Base-by-base conservation (phyloP, 192 early-diverging fungal species). In the Cetraspora pellucida region DNA sequence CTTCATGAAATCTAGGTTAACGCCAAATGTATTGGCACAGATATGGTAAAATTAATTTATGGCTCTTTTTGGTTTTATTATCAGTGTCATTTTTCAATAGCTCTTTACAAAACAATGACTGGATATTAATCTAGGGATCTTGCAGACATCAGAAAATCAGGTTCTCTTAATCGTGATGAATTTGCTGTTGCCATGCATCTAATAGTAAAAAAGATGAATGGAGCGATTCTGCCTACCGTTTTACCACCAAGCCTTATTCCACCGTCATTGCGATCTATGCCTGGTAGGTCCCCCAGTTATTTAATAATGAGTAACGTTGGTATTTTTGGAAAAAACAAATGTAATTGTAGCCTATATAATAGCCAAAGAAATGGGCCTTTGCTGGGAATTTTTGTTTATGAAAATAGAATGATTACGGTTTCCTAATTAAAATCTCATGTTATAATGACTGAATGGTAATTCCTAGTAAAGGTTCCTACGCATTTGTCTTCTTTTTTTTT, bases 181-280 rank as follows among this genome's bases (percentile, higher is more conserved):
- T 95, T 94, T 82, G 89, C 91, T 2, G 90, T 95, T 13, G 91
- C 93, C 4, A 92, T 95, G 92, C 84, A 93, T 66, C 79, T 95
- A 21, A 94, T 93, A 68, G 87, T 88, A 76, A 87, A 85, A 49
- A 86, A 82, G 59, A 77, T 90, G 16, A 77, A 81, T 19, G 89
- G 90, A 11, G 60, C 28, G 10, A 81, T 78, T 0, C 79, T 93
- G 27, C 91, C 91, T 6, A 75, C 80, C 1, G 82, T 83, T 3
- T 79, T 91, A 11, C 91, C 93, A 13, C 14, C 78, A 0, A 83
- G 84, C 5, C 70, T 93, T 55, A 74, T 88, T 27, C 92, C 93
- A 31, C 90, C 89, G 21, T 78, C 84, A 6, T 74, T 84, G 31
- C 84, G 84, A 79, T 43, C 75, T 72, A 75, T 28, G n/a, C 37